Conservation (phyloP, 2,329 filamentous ascomycete species). For the Aureobasidium pullulans region DNA sequence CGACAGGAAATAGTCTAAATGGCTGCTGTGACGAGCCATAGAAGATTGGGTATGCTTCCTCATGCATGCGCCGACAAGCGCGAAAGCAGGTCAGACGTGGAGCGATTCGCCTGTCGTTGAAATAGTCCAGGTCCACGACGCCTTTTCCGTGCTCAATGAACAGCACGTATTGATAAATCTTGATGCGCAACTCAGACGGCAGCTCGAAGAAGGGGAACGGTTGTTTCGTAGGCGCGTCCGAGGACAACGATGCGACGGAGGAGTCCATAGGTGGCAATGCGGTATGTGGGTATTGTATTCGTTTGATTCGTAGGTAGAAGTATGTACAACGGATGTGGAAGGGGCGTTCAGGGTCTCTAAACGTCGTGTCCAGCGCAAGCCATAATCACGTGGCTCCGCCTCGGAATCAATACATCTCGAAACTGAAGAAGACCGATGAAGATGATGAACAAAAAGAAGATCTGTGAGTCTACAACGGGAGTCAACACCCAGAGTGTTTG, state of each 20-base stretch:
- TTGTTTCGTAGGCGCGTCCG: conserved; percentile 14
- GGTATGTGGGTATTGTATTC: not conserved
- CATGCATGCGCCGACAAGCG: conserved; percentile 53
- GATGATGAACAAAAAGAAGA: not conserved
- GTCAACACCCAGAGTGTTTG: not conserved
- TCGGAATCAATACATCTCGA: conserved; percentile 5
- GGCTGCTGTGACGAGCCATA: conserved; percentile 49
- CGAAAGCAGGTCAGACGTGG: conserved; percentile 52
- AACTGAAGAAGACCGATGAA: not conserved
- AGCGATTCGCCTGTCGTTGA: conserved; percentile 57
- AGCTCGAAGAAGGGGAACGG: conserved; percentile 61
- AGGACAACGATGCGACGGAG: not conserved
- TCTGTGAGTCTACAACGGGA: not conserved
- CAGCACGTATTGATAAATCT: conserved; percentile 61
- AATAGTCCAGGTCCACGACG: conserved; percentile 57
- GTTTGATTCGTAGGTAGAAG: not conserved
- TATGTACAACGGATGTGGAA: not conserved
- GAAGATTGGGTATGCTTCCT: conserved; percentile 58
- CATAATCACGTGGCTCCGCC: conserved; percentile 10
- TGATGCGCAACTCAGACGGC: conserved; percentile 61
- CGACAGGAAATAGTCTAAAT: conserved; percentile 60
- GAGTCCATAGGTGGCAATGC: not conserved
- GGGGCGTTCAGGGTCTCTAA: not conserved
- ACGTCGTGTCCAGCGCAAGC: not conserved
- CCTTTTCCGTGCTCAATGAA: not conserved